phyloP scores from a whole-genome alignment of 2,329 filamentous ascomycete genomes.

The Pseudomassariella vexata region DNA sequence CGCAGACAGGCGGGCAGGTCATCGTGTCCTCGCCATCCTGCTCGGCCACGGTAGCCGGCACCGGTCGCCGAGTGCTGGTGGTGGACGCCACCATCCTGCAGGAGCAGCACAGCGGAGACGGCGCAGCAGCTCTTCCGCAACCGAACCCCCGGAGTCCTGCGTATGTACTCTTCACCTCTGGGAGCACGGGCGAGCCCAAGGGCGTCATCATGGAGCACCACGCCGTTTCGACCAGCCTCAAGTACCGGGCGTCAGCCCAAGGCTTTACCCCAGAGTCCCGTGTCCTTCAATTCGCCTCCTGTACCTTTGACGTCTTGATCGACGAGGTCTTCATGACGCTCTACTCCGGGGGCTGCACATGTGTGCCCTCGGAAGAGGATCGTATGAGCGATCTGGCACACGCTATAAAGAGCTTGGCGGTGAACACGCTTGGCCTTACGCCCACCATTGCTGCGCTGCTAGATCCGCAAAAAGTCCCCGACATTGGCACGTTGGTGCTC shows the following conservation, averaged over 20 bases:
- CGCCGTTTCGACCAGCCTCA: conserved; percentile 11
- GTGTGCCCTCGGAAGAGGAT: conserved; percentile 29
- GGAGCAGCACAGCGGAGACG: neutral
- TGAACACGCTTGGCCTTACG: neutral
- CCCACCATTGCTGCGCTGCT: conserved; percentile 18
- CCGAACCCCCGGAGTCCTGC: no score
- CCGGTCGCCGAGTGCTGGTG: neutral
- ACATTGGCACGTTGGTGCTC: conserved; percentile 15
- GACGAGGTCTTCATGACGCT: conserved; percentile 30
- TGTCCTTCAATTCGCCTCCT: conserved; percentile 16
- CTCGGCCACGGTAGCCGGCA: neutral
- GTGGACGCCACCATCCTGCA: neutral
- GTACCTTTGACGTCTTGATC: conserved; percentile 31
- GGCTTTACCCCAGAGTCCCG: conserved; percentile 7
- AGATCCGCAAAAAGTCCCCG: conserved; percentile 15
- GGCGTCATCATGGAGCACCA: conserved; percentile 30
- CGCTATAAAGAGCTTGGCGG: neutral
- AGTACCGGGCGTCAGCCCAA: conserved; percentile 10
- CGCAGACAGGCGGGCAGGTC: no score
- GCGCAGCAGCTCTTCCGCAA: neutral
- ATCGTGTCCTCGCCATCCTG: no score
- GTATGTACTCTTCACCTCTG: conserved; percentile 39
- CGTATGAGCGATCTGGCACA: conserved; percentile 12
- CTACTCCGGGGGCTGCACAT: conserved; percentile 28
- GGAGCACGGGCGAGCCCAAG: conserved; percentile 44